Percentiles rank a stretch among this genome's conserved stretches.
Evolutionary conservation across 352 stramenopile genomes (phyloP).

Genomic region (Lagenidium giganteum): DNA sequence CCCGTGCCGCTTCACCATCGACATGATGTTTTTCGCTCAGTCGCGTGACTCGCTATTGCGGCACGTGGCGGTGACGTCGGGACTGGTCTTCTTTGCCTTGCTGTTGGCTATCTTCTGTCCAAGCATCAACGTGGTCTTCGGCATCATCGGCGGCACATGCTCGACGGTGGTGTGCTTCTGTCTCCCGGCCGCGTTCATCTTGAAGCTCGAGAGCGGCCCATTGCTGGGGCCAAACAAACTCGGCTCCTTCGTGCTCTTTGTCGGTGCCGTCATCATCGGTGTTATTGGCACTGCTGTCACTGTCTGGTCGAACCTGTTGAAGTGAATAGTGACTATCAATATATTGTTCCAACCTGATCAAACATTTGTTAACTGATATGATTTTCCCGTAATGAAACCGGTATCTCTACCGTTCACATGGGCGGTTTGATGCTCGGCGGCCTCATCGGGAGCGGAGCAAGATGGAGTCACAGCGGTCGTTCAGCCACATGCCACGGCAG

Average conservation of each 20-base stretch:
- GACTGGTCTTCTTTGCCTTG: constrained; percentile 60
- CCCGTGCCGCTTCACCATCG: constrained; percentile 78
- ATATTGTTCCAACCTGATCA: no score
- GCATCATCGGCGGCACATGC: constrained; percentile 82
- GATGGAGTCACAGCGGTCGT: no score
- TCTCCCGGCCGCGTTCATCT: constrained; percentile 76
- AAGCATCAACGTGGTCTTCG: constrained; percentile 84
- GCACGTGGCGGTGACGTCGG: constrained; percentile 58
- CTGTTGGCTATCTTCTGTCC: constrained; percentile 80
- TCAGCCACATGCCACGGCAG: constrained; percentile 1
- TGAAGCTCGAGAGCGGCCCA: constrained; percentile 77
- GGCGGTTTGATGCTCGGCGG: no score
- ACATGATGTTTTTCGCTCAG: constrained; percentile 87
- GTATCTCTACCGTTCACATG: no score
- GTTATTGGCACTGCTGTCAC: constrained; percentile 63
- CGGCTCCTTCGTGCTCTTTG: constrained; percentile 62
- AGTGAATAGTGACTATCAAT: no score
- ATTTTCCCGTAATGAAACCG: no score
- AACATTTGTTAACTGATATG: no score
- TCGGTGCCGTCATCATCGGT: constrained; percentile 68
- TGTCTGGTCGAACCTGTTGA: constrained; percentile 70
- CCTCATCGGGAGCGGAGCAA: no score
- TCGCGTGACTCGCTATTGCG: constrained; percentile 61
- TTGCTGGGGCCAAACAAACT: constrained; percentile 69
- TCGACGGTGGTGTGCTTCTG: constrained; percentile 83